Conservation (phyloP, 2,329 filamentous ascomycete genomes). For the Fusarium sp. region DNA sequence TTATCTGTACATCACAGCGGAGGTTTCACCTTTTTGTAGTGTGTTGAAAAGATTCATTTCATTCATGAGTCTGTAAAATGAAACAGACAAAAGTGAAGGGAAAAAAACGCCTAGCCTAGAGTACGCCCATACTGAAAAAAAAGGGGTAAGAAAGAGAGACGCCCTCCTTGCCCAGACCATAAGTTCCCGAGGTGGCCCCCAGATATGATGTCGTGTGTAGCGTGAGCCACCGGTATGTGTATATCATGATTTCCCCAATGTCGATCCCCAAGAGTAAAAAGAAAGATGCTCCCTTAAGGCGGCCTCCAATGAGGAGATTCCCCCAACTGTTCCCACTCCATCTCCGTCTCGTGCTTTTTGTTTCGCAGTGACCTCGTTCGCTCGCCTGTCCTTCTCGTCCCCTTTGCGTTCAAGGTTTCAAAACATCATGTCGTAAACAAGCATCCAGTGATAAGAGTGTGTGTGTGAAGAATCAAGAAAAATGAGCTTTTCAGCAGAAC, state of each 20-base stretch:
- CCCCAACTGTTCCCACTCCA: neutral
- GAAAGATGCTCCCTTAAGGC: constrained; percentile 9
- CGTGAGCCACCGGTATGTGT: constrained; percentile 40
- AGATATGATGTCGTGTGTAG: constrained; percentile 23
- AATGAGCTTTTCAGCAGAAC: constrained; percentile 31
- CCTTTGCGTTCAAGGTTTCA: neutral
- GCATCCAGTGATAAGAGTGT: neutral
- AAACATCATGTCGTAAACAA: neutral
- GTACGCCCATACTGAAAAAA: neutral
- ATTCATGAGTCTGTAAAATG: constrained; percentile 6
- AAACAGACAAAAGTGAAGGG: neutral
- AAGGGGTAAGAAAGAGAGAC: neutral
- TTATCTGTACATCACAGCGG: neutral
- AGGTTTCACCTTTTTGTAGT: constrained; percentile 5
- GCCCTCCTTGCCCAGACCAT: constrained; percentile 2
- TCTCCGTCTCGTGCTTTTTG: neutral
- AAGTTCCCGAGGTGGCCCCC: constrained; percentile 20
- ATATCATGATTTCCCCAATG: constrained; percentile 37
- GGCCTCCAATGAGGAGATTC: constrained; percentile 17
- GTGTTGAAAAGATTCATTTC: constrained; percentile 15
- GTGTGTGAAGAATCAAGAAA: constrained; percentile 27
- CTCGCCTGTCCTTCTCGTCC: neutral
- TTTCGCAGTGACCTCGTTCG: neutral
- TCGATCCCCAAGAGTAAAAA: constrained; percentile 14
- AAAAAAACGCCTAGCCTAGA: neutral